Percentiles rank a stretch among this genome's conserved stretches.
Conservation (phyloP, 2,329 filamentous ascomycete species). For the Grosmannia huntii region DNA sequence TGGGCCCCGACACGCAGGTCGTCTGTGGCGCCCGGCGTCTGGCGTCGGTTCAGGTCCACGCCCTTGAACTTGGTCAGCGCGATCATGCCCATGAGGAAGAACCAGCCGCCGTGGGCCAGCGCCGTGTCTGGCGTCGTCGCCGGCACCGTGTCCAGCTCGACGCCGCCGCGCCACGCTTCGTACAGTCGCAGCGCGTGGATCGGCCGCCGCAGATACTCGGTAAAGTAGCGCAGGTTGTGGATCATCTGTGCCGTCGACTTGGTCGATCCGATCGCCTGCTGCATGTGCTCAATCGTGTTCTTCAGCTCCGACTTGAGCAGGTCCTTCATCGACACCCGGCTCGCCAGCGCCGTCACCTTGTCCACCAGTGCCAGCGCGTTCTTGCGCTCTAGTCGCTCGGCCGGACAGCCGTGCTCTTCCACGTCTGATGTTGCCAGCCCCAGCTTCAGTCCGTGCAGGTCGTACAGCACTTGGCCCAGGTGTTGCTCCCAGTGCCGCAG, state of each 20-base stretch:
- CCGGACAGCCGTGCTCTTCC: conserved; percentile 66
- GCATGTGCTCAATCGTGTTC: conserved; percentile 82
- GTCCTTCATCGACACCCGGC: conserved; percentile 79
- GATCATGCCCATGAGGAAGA: conserved; percentile 80
- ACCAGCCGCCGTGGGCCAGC: conserved; percentile 77
- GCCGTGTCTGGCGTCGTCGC: conserved; percentile 57
- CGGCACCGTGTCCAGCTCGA: conserved; percentile 58
- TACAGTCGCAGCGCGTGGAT: conserved; percentile 74
- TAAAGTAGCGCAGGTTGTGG: conserved; percentile 78
- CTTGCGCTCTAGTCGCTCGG: conserved; percentile 65
- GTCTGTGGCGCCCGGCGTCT: conserved; percentile 67
- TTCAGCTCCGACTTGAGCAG: conserved; percentile 85
- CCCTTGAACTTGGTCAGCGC: conserved; percentile 72
- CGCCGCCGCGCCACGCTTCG: conserved; percentile 65
- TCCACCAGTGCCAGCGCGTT: conserved; percentile 75
- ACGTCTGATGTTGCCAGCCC: conserved; percentile 44
- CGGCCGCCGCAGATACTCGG: conserved; percentile 67
- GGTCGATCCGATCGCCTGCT: conserved; percentile 67
- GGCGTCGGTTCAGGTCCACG: conserved; percentile 57
- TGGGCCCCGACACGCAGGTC: conserved; percentile 72
- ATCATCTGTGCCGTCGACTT: conserved; percentile 69
- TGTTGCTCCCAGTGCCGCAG: conserved; percentile 78
- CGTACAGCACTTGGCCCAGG: conserved; percentile 71
- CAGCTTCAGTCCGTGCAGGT: conserved; percentile 70
- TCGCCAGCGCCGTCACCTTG: conserved; percentile 68